Evolutionary conservation across 2,329 filamentous ascomycete species (phyloP), one percentile per base, ranked within the genome.

Genomic region (Apiospora arundinis): DNA sequence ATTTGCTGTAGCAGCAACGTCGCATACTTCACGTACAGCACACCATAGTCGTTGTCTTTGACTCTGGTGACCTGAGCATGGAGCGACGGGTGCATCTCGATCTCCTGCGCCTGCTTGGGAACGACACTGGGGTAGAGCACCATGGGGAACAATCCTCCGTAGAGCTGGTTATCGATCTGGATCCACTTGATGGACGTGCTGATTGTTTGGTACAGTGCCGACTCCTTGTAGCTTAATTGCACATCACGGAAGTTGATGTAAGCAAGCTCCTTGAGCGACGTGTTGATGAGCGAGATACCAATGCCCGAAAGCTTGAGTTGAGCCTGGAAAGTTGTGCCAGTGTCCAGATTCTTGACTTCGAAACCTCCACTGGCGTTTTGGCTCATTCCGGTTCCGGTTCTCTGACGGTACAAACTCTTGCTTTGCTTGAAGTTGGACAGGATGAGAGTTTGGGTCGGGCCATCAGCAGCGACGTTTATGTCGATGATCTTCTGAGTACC

Each of bases 1-100:
- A 99, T 98, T 81, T 99, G 95, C 81, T 99, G 96, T 65, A 99
- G 85, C 44, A 99, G 85, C 65, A 99, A 83, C 0, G 95, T 97
- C 28, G 96, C 95, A 81, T 99, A 99, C 82, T 99, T 99, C 87
- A 99, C 95, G 82, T 99, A 99, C 12, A 98, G 85, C 28, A 99
- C 96, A 77, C 96, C 96, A 79, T 98, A 99, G 0, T 95, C 97
- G 78, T 99, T 95, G 78, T 99, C 96, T 84, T 99, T 99, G 80
- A 99, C 95, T 42, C 95, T 90, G 14, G 95, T 98, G 70, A 98
- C 87, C 87, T 95, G 95, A 18, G 92, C 91, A 77, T 98, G 95
- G 79, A 99, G 90, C 70, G 97, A 98, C 0, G 96, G 96, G 82
- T 98, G 96, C 0, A 95, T 92, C 74, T 98, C 96, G 80, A 97